Evolutionary conservation across 768 basidiomycete species (phyloP), one percentile per base, ranked within the genome.

Genomic region (Boletellus sp.): DNA sequence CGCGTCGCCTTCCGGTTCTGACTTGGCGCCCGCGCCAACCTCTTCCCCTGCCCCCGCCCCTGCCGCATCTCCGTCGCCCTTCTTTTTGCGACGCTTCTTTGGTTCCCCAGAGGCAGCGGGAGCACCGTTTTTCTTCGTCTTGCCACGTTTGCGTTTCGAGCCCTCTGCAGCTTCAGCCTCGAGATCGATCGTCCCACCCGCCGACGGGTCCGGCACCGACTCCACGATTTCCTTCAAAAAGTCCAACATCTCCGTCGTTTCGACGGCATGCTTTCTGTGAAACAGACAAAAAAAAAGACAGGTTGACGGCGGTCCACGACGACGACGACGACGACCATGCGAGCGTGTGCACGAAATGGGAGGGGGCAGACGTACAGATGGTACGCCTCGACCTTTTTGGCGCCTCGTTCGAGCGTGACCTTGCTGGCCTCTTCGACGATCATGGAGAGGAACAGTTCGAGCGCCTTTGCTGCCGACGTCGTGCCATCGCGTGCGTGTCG

Each of bases 141-240:
- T 81, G 33, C 64, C 61, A 73, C 71, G 74, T 66, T 80, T 85
- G 69, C 83, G 84, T 65, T 81, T 80, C 34, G 69, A 68, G 26
- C 65, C 70, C 43, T 81, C 79, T 7, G 73, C 69, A 19, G 68
- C 74, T 59, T 86, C 86, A 13, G 75, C 74, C 41, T 85, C 85
- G 15, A 90, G 66, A 59, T 87, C 83, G 37, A 88, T 80, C 0
- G 86, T 90, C 2, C 86, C 89, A 11, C 90, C 88, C 17, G 83
- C 83, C 4, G 89, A 87, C 0, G 94, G 94, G 68, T 97, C 94
- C 1, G 90, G 87, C 6, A 95, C 83, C 32, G 75, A 72, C 61
- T 87, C 83, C 20, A 95, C 93, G 45, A 96, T 83, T 64, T 97
- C 94, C 64, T 90, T 88, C 28, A 97, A 78, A 69, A 97, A 98